Evolutionary conservation across 805 yeast species (phyloP), one percentile per base, ranked within the genome.

Genomic region (Torulaspora delbrueckii): DNA sequence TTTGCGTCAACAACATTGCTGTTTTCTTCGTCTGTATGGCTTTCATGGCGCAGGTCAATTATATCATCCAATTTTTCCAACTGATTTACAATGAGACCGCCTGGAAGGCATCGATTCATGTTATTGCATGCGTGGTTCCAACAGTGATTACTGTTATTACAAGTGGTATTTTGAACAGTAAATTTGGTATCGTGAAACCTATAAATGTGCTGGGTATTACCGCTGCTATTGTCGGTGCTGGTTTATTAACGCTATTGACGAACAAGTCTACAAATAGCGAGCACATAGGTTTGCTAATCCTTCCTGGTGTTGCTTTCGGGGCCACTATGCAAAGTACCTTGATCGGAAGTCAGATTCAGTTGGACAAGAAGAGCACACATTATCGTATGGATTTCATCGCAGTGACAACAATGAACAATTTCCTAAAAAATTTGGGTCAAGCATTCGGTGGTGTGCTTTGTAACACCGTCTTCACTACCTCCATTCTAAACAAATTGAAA

Each of bases 251-350:
- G 6, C 46, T 70, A 16, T 56, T 69, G 34, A 54, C 59, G 3
- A 66, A 59, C 26, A 51, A 62, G 31, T 62, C 74, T 2, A 45
- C 56, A 3, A 43, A 48, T 4, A 42, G 63, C 0, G 31, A 56
- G 30, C 62, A 60, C 32, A 69, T 70, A 33, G 76, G 75, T 3
- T 52, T 59, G 14, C 46, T 69, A 37, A 67, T 72, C 33, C 57
- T 70, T 13, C 63, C 68, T 3, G 75, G 75, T 43, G 43, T 67
- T 8, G 65, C 63, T 3, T 52, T 69, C 30, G 76, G 75, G 18
- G 40, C 59, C 5, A 48, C 56, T 24, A 49, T 68, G 53, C 75
- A 70, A 50, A 45, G 65, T n/a, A 51, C 62, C 4, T 27, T 66
- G 39, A 48, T 67, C 33, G 56, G 65, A 16, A 52, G 59, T 10